phyloP scores from a whole-genome alignment of 2,329 filamentous ascomycete species.

The Madurella mycetomatis region DNA sequence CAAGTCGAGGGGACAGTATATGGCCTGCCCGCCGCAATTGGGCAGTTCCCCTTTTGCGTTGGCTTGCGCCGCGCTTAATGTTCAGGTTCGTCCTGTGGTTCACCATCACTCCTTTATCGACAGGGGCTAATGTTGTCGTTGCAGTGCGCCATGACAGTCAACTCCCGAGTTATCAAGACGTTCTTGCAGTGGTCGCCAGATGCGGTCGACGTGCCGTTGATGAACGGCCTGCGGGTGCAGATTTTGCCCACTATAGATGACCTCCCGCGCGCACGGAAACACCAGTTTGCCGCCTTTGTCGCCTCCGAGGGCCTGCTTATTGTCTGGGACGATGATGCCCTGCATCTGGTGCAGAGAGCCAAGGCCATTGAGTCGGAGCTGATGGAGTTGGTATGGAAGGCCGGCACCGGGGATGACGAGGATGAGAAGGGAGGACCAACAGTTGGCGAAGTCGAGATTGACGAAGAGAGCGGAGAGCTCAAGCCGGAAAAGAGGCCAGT shows the following conservation, averaged over 20 bases:
- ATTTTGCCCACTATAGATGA: constrained; percentile 69
- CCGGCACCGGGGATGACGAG: constrained; percentile 47
- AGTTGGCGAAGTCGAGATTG: constrained; percentile 53
- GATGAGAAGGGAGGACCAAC: constrained; percentile 45
- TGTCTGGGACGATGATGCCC: constrained; percentile 78
- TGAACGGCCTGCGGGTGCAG: constrained; percentile 72
- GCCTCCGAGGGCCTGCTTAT: constrained; percentile 65
- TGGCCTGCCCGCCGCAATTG: constrained; percentile 66
- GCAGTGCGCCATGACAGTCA: constrained; percentile 74
- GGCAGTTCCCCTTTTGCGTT: constrained; percentile 58
- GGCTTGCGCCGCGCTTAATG: constrained; percentile 65
- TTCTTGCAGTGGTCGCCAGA: constrained; percentile 70
- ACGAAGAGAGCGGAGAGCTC: constrained; percentile 66
- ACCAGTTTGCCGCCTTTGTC: constrained; percentile 77
- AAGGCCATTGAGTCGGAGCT: constrained; percentile 70
- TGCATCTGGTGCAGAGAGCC: constrained; percentile 64
- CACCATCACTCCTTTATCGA: background rate
- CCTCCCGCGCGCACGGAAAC: constrained; percentile 65
- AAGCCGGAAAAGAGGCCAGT: constrained; percentile 62
- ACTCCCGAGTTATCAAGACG: constrained; percentile 73
- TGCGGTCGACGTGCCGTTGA: constrained; percentile 68
- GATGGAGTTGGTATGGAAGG: constrained; percentile 72
- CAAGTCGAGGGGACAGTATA: constrained; percentile 63
- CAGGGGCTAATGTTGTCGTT: background rate
- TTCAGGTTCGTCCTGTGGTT: constrained; percentile 49